These are phyloP conservation scores for Coprinopsis sp. DNA, from an alignment of 768 basidiomycete species.

Conservation along the genomic window DNA sequence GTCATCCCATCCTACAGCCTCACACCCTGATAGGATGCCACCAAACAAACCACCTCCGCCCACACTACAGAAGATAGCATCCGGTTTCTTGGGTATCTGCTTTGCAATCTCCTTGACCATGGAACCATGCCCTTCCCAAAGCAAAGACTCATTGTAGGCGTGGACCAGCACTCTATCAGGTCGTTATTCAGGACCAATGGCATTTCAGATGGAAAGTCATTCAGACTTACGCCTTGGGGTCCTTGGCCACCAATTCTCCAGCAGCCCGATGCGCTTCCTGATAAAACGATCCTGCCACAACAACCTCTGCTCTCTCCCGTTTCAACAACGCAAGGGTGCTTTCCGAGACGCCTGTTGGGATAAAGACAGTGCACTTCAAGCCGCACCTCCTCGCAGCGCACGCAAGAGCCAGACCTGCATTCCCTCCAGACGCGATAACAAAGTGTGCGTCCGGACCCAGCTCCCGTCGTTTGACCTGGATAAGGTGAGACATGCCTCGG, in stretches of 20 bases:
- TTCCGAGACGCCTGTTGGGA: conserved; percentile 50
- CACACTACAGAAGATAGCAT: conserved; percentile 74
- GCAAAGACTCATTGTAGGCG: conserved; percentile 60
- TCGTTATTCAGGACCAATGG: conserved; percentile 2
- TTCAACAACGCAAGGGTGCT: conserved; percentile 47
- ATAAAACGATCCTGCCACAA: conserved; percentile 56
- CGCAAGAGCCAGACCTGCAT: conserved; percentile 72
- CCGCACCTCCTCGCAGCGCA: conserved; percentile 51
- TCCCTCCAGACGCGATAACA: conserved; percentile 73
- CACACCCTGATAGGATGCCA: conserved; percentile 67
- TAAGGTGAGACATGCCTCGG: conserved; percentile 63
- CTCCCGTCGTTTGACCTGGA: conserved; percentile 43
- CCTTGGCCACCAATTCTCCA: conserved; percentile 35
- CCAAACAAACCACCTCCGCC: conserved; percentile 72
- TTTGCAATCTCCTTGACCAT: conserved; percentile 59
- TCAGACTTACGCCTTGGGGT: conserved; percentile 49
- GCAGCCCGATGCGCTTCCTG: conserved; percentile 53
- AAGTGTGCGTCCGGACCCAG: conserved; percentile 56
- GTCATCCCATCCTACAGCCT: conserved; percentile 59
- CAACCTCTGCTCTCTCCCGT: conserved; percentile 51
- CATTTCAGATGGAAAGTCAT: not conserved
- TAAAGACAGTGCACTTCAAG: conserved; percentile 61
- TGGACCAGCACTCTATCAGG: conserved; percentile 56
- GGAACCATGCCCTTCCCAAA: conserved; percentile 79
- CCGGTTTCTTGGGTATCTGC: conserved; percentile 53